Evolutionary conservation across 1,139 yeast genomes (phyloP).

Genomic region (Geotrichum phurueaensis): DNA sequence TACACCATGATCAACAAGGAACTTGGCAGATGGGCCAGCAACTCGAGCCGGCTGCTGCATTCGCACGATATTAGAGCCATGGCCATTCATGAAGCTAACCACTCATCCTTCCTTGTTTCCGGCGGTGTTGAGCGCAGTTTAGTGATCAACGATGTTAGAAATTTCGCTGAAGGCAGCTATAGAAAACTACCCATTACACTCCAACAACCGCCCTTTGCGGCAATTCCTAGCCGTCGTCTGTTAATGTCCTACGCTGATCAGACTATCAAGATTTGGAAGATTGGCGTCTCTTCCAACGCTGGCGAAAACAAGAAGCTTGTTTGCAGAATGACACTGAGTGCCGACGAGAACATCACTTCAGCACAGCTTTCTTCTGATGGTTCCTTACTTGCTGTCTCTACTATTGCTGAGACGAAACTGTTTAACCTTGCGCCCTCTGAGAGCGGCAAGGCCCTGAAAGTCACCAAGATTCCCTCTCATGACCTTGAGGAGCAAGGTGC

Average conservation of each 20-base stretch:
- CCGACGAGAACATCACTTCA: slow-evolving; percentile 73
- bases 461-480: slow-evolving; percentile 29
- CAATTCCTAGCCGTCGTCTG: slow-evolving; percentile 46
- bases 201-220: slow-evolving; percentile 51
- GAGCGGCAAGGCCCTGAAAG: slow-evolving; percentile 16
- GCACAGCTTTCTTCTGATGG: slow-evolving; percentile 68
- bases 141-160: slow-evolving; percentile 59
- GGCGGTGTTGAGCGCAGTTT: slow-evolving; percentile 87
- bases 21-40: slow-evolving; percentile 69
- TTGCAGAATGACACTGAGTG: slow-evolving; percentile 59
- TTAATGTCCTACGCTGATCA: slow-evolving; percentile 80
- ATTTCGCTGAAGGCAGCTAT: slow-evolving; percentile 70
- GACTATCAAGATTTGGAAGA: slow-evolving; percentile 71
- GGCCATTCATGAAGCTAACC: slow-evolving; percentile 53
- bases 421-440: slow-evolving; percentile 46
- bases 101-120: slow-evolving; percentile 64
- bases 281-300: slow-evolving; percentile 34
- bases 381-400: slow-evolving; percentile 61
- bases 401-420: slow-evolving; percentile 61
- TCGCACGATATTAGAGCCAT: slow-evolving; percentile 85
- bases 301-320: slow-evolving; percentile 45
- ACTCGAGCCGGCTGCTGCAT: slow-evolving; percentile 72
- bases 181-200: slow-evolving; percentile 60
- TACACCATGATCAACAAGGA: slow-evolving; percentile 42
- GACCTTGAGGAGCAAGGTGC: slow-evolving; percentile 52